These are phyloP conservation scores for Talaromyces proteolyticus DNA, from an alignment of 495 filamentous ascomycete genomes.

Conservation along the genomic window DNA sequence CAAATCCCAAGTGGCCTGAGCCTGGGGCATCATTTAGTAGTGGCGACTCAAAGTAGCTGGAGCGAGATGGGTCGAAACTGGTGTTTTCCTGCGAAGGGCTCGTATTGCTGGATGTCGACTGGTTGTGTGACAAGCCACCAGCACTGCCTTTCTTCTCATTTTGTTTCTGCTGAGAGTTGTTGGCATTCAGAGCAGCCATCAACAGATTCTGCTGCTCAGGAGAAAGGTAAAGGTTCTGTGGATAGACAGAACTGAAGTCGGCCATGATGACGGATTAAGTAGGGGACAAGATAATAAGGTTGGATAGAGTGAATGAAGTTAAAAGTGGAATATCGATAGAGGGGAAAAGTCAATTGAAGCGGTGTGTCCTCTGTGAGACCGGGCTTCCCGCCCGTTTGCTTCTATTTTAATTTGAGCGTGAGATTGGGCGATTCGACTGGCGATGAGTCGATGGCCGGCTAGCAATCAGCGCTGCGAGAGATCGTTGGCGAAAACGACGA, in stretches of 20 bases:
- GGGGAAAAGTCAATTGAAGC: constrained; percentile 3
- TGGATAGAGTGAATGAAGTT: background rate
- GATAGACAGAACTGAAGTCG: constrained; percentile 32
- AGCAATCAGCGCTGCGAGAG: no score
- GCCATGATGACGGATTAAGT: constrained; percentile 17
- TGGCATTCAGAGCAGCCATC: constrained; percentile 81
- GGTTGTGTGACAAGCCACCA: constrained; percentile 29
- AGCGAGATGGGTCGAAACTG: constrained; percentile 42
- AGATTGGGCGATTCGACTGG: no score
- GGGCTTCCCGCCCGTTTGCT: constrained; percentile 27
- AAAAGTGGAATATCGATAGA: background rate
- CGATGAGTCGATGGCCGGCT: no score
- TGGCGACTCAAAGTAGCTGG: constrained; percentile 50
- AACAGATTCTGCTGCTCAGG: constrained; percentile 84
- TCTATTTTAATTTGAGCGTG: no score
- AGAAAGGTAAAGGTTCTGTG: constrained; percentile 60
- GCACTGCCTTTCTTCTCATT: constrained; percentile 14
- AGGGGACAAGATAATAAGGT: no score
- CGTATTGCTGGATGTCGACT: constrained; percentile 21
- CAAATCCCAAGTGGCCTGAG: constrained; percentile 39
- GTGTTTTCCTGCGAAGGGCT: constrained; percentile 8
- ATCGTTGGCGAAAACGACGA: no score
- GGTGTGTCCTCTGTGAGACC: constrained; percentile 9
- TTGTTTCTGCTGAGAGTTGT: constrained; percentile 41
- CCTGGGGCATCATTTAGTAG: constrained; percentile 29